A percentile compares a stretch with the other conserved stretches of the same genome.
These are phyloP conservation scores for Fusarium sp. DNA, from an alignment of 2,329 filamentous ascomycete species.

Conservation along the genomic window DNA sequence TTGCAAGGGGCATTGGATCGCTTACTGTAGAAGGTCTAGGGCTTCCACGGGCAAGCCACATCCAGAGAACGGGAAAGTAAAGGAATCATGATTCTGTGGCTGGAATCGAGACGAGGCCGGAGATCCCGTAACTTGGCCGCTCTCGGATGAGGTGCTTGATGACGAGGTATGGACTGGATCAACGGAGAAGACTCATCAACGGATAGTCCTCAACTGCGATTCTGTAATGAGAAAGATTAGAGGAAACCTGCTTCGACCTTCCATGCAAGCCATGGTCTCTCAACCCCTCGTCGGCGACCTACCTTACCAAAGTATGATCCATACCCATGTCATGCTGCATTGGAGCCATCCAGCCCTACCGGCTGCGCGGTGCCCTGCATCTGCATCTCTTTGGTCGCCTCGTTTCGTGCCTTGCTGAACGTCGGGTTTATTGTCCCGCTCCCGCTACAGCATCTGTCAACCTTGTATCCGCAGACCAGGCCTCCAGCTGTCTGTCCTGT, in stretches of 20 bases:
- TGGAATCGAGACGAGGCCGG: constrained; percentile 19
- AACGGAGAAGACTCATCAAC: background rate
- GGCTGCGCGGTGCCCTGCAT: background rate
- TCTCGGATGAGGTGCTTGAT: background rate
- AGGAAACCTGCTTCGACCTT: constrained; percentile 5
- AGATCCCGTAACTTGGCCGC: constrained; percentile 14
- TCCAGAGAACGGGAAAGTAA: background rate
- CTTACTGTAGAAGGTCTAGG: constrained; percentile 6
- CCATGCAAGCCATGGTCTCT: constrained; percentile 17
- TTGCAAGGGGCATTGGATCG: constrained; percentile 27
- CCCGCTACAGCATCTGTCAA: constrained; percentile 23
- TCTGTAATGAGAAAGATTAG: background rate
- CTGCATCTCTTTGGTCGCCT: background rate
- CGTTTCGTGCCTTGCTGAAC: constrained; percentile 18
- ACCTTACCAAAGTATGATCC: constrained; percentile 15
- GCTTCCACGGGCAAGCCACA: constrained; percentile 33
- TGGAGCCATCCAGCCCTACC: background rate
- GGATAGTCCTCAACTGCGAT: background rate
- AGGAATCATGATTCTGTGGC: constrained; percentile 30
- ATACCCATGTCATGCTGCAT: constrained; percentile 15
- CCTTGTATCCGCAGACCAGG: constrained; percentile 9
- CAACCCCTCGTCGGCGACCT: constrained; percentile 13
- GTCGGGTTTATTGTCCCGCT: constrained; percentile 3
- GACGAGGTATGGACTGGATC: constrained; percentile 10
- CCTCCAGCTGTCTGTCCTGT: background rate